A percentile compares a stretch with the other conserved stretches of the same genome.
Conservation (phyloP, 2,329 filamentous ascomycete genomes). For the Paracamarosporium sp. region DNA sequence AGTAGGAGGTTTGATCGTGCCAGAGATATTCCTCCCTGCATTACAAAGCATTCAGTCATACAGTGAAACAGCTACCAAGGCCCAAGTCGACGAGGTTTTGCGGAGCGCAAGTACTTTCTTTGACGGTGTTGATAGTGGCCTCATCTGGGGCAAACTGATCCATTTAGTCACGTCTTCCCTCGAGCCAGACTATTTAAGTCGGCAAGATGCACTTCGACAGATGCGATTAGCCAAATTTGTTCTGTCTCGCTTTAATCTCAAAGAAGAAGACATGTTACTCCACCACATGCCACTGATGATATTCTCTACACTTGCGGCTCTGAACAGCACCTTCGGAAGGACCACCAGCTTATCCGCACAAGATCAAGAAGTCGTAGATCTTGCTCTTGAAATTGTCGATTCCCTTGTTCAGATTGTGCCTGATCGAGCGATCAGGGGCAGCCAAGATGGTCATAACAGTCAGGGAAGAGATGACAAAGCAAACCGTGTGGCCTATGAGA, state of each 20-base stretch:
- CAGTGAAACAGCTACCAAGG: constrained; percentile 69
- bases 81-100: constrained; percentile 83
- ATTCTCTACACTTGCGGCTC: constrained; percentile 65
- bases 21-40: constrained; percentile 85
- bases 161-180: constrained; percentile 64
- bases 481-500: constrained; percentile 18
- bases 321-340: constrained; percentile 44
- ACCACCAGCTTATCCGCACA: constrained; percentile 4
- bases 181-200: constrained; percentile 57
- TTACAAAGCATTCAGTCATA: constrained; percentile 81
- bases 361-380: constrained; percentile 25
- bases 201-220: constrained; percentile 62
- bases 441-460: constrained; percentile 8
- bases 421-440: constrained; percentile 36
- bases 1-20: constrained; percentile 87
- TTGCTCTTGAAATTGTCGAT: constrained; percentile 46
- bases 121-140: constrained; percentile 90
- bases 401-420: constrained; percentile 47
- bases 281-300: constrained; percentile 81
- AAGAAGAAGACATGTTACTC: constrained; percentile 94
- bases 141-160: constrained; percentile 88
- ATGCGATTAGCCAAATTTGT: constrained; percentile 82
- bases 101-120: constrained; percentile 96
- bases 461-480: constrained; percentile 10
- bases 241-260: constrained; percentile 85